Conservation (phyloP, 805 yeast genomes). For the Metschnikowia hibisci region DNA sequence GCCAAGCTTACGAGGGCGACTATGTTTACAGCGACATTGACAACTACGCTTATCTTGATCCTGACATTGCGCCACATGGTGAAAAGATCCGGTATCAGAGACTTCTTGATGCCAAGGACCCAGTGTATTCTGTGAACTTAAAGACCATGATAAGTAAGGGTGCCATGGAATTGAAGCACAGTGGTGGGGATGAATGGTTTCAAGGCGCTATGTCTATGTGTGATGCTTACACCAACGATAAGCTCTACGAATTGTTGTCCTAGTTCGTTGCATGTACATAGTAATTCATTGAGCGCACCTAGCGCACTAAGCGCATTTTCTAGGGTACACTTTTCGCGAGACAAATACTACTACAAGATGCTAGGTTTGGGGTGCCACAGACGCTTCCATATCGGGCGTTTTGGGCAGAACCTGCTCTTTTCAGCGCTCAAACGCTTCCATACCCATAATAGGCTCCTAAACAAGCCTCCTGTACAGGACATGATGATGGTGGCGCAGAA, state of each 20-base stretch:
- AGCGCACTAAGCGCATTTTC: too few species aligned
- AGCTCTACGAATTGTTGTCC: conserved; percentile 19
- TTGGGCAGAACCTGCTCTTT: background rate
- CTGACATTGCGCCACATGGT: conserved; percentile 40
- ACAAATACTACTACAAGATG: background rate
- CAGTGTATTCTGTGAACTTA: conserved; percentile 43
- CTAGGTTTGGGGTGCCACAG: background rate
- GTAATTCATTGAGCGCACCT: too few species aligned
- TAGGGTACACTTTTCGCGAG: background rate
- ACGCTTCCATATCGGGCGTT: background rate
- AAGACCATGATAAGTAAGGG: conserved; percentile 38
- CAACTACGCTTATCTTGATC: conserved; percentile 39
- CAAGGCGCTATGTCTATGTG: conserved; percentile 32
- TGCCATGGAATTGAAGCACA: conserved; percentile 24
- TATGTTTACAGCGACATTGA: conserved; percentile 39
- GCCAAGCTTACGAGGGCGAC: conserved; percentile 36
- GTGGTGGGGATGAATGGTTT: conserved; percentile 29
- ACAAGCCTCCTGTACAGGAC: conserved; percentile 2
- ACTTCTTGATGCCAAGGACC: conserved; percentile 30
- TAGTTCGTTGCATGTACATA: background rate
- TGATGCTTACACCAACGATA: conserved; percentile 34
- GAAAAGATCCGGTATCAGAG: conserved; percentile 36
- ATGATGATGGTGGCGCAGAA: conserved; percentile 11
- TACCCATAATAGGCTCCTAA: conserved; percentile 1
- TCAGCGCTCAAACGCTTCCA: background rate